A percentile compares a stretch with the other conserved stretches of the same genome.
phyloP scores from a whole-genome alignment of 148 eudicot species.

The Rheum nobile region DNA sequence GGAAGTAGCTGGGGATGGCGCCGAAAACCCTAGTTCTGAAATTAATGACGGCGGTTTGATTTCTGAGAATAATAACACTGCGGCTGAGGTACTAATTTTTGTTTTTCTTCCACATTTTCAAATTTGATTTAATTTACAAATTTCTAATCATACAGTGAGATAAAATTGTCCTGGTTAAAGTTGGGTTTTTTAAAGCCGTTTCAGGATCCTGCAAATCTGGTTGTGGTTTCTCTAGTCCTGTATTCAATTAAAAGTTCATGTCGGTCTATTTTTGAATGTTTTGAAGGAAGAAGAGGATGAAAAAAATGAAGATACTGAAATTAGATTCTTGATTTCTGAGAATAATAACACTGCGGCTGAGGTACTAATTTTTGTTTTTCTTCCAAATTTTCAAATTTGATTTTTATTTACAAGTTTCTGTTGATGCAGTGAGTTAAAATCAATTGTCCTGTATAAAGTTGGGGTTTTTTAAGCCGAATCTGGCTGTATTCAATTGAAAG shows the following conservation, averaged over 20 bases:
- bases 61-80: conserved; percentile 20
- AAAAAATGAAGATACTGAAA: too few species aligned
- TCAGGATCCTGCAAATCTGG: too few species aligned
- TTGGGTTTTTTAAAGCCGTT: neutral
- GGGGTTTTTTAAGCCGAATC: neutral
- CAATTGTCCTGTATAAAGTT: neutral
- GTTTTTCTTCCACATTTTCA: neutral
- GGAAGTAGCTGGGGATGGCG: neutral
- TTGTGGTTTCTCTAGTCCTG: too few species aligned
- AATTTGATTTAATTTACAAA: neutral
- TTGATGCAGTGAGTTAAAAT: neutral
- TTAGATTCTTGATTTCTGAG: neutral
- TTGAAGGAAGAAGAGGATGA: neutral
- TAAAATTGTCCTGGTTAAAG: neutral
- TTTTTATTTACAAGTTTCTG: neutral
- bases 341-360: too few species aligned
- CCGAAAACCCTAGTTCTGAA: conserved; percentile 15
- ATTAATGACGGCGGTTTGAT: conserved; percentile 13
- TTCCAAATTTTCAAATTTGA: neutral
- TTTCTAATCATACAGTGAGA: neutral
- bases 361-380: conserved; percentile 14
- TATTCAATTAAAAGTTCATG: neutral
- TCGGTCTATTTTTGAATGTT: neutral
- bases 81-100: conserved; percentile 18
- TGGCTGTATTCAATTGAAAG: neutral